These are phyloP conservation scores for Russula compacta DNA, from an alignment of 768 basidiomycete genomes.

Conservation along the genomic window DNA sequence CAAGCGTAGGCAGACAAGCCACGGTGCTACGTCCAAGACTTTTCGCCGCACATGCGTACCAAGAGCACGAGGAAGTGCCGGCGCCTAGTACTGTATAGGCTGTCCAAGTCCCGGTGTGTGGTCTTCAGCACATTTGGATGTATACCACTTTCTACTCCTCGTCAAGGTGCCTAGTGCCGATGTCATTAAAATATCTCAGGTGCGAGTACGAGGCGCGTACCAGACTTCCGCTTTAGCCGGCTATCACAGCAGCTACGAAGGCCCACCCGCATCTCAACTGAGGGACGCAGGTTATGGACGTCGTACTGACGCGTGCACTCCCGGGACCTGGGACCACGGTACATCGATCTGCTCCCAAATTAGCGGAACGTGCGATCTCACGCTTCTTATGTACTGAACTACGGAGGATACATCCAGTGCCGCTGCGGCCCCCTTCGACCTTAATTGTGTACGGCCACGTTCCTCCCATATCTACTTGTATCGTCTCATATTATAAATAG, in stretches of 20 bases:
- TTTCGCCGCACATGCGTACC: conserved; percentile 29
- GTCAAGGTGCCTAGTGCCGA: conserved; percentile 71
- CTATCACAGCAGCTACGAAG: conserved; percentile 60
- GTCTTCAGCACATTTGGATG: conserved; percentile 35
- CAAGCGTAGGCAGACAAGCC: conserved; percentile 78
- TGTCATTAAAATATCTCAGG: conserved; percentile 70
- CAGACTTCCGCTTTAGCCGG: conserved; percentile 40
- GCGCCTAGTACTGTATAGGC: conserved; percentile 27
- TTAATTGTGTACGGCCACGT: conserved; percentile 27
- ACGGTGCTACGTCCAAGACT: conserved; percentile 59
- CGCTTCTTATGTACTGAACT: conserved; percentile 31
- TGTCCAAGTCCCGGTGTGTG: conserved; percentile 26
- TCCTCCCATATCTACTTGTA: background rate
- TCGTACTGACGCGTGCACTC: conserved; percentile 36
- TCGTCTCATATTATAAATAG: background rate
- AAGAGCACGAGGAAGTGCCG: conserved; percentile 24
- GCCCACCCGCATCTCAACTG: conserved; percentile 32
- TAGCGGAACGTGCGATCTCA: conserved; percentile 39
- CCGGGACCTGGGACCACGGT: conserved; percentile 26
- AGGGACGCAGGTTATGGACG: conserved; percentile 22
- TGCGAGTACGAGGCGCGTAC: conserved; percentile 45
- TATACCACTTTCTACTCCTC: conserved; percentile 52
- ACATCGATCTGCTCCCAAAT: too few relatives aligned
- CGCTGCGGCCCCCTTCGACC: conserved; percentile 29
- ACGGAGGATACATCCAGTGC: conserved; percentile 22